Conservation (phyloP, 1,284 basidiomycete species). For the Ustilago cynodontis region DNA sequence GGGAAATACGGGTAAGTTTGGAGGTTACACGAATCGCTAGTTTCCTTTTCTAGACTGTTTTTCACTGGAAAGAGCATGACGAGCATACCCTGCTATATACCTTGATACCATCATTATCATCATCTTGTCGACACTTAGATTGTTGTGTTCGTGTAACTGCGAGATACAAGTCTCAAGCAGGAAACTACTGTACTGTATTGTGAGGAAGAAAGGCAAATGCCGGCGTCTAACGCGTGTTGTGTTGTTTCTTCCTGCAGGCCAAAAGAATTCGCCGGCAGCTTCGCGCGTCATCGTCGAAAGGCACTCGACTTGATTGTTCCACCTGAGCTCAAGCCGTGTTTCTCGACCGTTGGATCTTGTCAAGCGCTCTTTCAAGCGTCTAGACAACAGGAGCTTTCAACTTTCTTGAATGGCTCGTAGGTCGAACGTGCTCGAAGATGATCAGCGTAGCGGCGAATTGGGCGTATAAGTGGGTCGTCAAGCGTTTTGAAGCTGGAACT, state of each 20-base stretch:
- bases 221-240: background rate
- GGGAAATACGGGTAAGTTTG: slow-evolving; percentile 55
- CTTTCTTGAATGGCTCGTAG: background rate
- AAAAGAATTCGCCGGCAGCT: slow-evolving; percentile 7
- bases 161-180: background rate
- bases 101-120: background rate
- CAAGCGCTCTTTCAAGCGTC: background rate
- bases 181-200: background rate
- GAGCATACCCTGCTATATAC: background rate
- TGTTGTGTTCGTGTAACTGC: background rate
- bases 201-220: background rate
- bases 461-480: background rate
- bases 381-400: background rate
- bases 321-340: background rate
- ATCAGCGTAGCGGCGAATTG: background rate
- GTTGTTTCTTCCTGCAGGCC: background rate
- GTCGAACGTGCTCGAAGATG: background rate
- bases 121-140: background rate
- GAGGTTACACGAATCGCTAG: slow-evolving; percentile 51
- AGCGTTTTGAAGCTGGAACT: background rate
- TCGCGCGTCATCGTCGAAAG: background rate
- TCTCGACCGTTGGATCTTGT: background rate
- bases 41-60: background rate
- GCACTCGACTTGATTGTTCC: background rate
- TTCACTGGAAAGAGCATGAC: background rate